These are phyloP conservation scores for Ophiostoma montium DNA, from an alignment of 2,329 filamentous ascomycete genomes.

Conservation along the genomic window DNA sequence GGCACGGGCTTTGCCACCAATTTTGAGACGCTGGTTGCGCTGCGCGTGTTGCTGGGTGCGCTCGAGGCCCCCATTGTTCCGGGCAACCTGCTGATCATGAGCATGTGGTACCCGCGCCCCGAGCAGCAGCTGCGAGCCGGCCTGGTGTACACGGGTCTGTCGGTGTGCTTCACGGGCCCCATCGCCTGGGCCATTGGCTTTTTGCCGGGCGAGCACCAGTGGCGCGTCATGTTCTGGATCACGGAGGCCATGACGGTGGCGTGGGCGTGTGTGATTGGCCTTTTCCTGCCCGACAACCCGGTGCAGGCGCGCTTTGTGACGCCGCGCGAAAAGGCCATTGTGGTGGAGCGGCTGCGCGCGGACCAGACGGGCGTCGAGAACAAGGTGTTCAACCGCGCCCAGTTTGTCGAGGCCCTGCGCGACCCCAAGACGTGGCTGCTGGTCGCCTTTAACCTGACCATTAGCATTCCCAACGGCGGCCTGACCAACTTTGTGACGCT, in stretches of 20 bases:
- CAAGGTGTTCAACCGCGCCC: slow-evolving; percentile 17
- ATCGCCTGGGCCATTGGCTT: slow-evolving; percentile 44
- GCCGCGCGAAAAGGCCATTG: slow-evolving; percentile 17
- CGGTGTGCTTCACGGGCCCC: slow-evolving; percentile 36
- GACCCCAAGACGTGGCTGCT: slow-evolving; percentile 20
- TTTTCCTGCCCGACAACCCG: slow-evolving; percentile 43
- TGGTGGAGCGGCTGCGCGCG: slow-evolving; percentile 19
- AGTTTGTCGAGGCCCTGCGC: slow-evolving; percentile 20
- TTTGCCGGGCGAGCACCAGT: slow-evolving; percentile 41
- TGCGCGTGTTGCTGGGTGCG: slow-evolving; percentile 48
- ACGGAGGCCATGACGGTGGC: slow-evolving; percentile 41
- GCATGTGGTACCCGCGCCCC: slow-evolving; percentile 49
- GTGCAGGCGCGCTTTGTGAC: slow-evolving; percentile 14
- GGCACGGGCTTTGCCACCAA: slow-evolving; percentile 39
- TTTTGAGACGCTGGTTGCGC: slow-evolving; percentile 38
- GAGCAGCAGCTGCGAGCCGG: slow-evolving; percentile 49
- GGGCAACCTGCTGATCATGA: slow-evolving; percentile 47
- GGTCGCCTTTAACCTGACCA: slow-evolving; percentile 1
- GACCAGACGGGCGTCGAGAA: slow-evolving; percentile 24
- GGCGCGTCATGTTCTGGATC: slow-evolving; percentile 58
- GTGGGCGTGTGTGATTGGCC: slow-evolving; percentile 44
- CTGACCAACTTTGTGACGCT: slow-evolving; percentile 30
- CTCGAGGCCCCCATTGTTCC: slow-evolving; percentile 41
- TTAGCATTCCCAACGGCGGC: slow-evolving; percentile 6
- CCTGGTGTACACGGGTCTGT: slow-evolving; percentile 40